These are phyloP conservation scores for Huntiella omanensis DNA, from an alignment of 2,329 filamentous ascomycete genomes.

Conservation along the genomic window DNA sequence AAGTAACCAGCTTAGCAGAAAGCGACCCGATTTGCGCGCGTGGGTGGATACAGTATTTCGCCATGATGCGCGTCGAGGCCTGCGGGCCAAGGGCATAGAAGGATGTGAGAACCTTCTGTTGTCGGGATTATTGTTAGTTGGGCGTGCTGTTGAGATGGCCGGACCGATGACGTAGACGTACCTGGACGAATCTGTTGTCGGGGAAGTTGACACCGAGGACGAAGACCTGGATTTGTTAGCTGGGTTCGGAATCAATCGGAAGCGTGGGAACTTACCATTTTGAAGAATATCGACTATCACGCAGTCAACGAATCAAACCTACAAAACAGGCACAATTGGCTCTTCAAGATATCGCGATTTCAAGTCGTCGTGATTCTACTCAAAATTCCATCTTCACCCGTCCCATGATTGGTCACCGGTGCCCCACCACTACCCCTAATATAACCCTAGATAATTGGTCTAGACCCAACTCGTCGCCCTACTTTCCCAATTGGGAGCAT, in stretches of 20 bases:
- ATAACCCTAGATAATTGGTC: no score
- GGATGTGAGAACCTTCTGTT: slow-evolving; percentile 52
- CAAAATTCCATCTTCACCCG: no score
- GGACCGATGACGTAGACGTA: slow-evolving; percentile 22
- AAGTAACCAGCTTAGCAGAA: slow-evolving; percentile 56
- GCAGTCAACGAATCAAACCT: background rate
- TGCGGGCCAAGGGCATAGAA: slow-evolving; percentile 74
- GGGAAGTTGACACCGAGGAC: slow-evolving; percentile 74
- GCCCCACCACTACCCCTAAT: no score
- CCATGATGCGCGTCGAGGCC: slow-evolving; percentile 56
- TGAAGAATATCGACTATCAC: background rate
- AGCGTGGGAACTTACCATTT: slow-evolving; percentile 5
- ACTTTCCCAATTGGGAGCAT: no score
- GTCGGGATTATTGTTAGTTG: background rate
- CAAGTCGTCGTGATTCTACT: no score
- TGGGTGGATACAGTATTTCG: slow-evolving; percentile 75
- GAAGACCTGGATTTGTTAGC: slow-evolving; percentile 42
- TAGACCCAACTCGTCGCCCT: no score
- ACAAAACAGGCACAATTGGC: background rate
- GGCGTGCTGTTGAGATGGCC: background rate
- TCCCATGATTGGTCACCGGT: no score
- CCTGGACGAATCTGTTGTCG: slow-evolving; percentile 67
- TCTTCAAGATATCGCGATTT: no score
- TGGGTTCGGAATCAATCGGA: background rate
- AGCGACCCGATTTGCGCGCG: slow-evolving; percentile 61